Base-by-base conservation (phyloP, 768 basidiomycete genomes). In the Lentinula edodes region DNA sequence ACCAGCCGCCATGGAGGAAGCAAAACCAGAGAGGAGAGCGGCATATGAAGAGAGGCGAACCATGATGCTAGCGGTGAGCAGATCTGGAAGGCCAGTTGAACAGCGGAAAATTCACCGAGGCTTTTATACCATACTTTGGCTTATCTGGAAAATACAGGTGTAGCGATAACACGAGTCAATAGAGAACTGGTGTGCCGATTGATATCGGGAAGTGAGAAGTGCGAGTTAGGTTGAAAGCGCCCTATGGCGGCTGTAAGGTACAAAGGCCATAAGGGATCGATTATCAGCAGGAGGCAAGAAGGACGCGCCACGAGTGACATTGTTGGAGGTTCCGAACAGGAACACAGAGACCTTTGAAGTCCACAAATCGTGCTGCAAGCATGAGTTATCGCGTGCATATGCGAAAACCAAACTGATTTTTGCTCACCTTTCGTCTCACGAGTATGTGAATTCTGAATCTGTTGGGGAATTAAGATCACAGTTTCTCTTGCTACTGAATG, bases 51-150 rank as follows among this genome's bases (percentile, higher is more conserved):
- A 28, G 20, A 60, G 35, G 59, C 51, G 59, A 51, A 60, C 59
- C 59, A 60, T 60, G 59, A 42, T 60, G 39, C 51, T 41, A 39
- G 51, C 10, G 34, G 55, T 43, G 55, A 60, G 51, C 51, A 38
- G 51, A 52, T 39, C n/a, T 13, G 59, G 51, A 32, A 42, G 50
- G 38, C 59, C 50, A 60, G 50, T 52, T 16, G 46, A 20, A 38
- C 9, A 13, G 18, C 13, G 9, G 35, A 18, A 15, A 52, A 7
- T 4, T 5, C 8, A 7, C 6, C n/a, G 50, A 23, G n/a, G 23
- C 20, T 52, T 52, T 60, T 60, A 60, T 60, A 60, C 58, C 20
- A 35, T 20, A 18, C 34, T 35, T 35, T 13, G 38, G 32, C 9
- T 7, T 35, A 53, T 35, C 32, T 16, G 15, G 56, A 34, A 36